Evolutionary conservation across 768 basidiomycete species (phyloP).

Genomic region (Inosperma sp.): DNA sequence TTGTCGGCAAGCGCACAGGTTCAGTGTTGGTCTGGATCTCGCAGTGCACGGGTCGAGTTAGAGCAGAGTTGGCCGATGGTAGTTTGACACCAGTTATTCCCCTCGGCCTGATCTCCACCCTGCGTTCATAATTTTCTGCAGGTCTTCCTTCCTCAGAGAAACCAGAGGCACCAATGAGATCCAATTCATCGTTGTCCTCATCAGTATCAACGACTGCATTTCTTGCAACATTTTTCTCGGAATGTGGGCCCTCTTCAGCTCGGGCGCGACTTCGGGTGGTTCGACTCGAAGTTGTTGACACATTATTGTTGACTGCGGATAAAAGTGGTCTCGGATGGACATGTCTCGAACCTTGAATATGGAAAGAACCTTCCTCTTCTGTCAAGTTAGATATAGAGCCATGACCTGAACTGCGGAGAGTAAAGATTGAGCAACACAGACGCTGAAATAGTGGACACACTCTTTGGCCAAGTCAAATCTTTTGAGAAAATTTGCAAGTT

Average conservation of each 20-base stretch:
- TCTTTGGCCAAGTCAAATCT: conserved; percentile 50
- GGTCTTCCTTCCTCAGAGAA: conserved; percentile 13
- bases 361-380: conserved; percentile 21
- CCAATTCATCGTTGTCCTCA: conserved; percentile 36
- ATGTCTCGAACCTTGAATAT: conserved; percentile 7
- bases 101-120: background rate
- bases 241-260: conserved; percentile 11
- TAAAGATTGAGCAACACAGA: background rate
- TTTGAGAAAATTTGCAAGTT: conserved; percentile 48
- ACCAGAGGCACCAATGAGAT: conserved; percentile 33
- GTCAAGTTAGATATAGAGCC: conserved; percentile 29
- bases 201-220: conserved; percentile 10
- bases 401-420: conserved; percentile 27
- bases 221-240: conserved; percentile 3
- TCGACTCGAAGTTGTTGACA: conserved; percentile 8
- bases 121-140: background rate
- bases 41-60: background rate
- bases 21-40: too few species aligned
- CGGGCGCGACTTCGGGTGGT: conserved; percentile 19
- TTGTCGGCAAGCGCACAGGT: background rate
- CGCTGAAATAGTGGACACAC: conserved; percentile 27
- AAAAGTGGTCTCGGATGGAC: background rate
- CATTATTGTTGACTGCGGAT: conserved; percentile 4
- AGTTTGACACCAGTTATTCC: background rate
- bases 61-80: background rate